Evolutionary conservation across 768 basidiomycete species (phyloP).

Genomic region (Rhizopogon vulgaris): DNA sequence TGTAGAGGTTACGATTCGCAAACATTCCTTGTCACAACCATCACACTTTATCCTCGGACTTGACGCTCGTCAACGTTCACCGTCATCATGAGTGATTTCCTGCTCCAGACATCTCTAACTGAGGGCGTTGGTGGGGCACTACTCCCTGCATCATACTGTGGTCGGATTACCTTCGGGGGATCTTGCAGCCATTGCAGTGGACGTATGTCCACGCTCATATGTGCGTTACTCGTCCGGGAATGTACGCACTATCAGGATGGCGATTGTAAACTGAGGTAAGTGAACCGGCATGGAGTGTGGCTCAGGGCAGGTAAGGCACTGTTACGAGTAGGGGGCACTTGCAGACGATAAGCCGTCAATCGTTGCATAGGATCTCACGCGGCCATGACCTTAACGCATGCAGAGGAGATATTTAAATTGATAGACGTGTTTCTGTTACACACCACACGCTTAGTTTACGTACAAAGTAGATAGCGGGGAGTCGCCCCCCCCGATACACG

Average conservation of each 20-base stretch:
- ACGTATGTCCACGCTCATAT: slow-evolving; percentile 42
- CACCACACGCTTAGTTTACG: too few species aligned
- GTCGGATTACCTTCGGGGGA: slow-evolving; percentile 60
- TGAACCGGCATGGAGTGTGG: slow-evolving; percentile 20
- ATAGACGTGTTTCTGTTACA: too few species aligned
- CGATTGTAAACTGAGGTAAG: slow-evolving; percentile 59
- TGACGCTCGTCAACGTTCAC: slow-evolving; percentile 14
- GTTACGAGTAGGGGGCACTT: slow-evolving; percentile 34
- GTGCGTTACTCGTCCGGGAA: slow-evolving; percentile 58
- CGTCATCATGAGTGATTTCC: slow-evolving; percentile 14
- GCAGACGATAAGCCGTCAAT: slow-evolving; percentile 24
- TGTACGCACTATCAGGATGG: slow-evolving; percentile 65
- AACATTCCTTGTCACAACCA: slow-evolving; percentile 62
- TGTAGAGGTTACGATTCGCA: slow-evolving; percentile 55
- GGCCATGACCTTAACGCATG: slow-evolving; percentile 5
- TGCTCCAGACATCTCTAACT: slow-evolving; percentile 1
- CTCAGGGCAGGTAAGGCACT: slow-evolving; percentile 31
- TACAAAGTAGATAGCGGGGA: too few species aligned
- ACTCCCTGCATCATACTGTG: slow-evolving; percentile 52
- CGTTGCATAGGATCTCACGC: slow-evolving; percentile 22
- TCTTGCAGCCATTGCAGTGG: slow-evolving; percentile 43
- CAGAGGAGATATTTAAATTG: slow-evolving; percentile 1
- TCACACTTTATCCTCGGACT: slow-evolving; percentile 55
- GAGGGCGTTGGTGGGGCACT: slow-evolving; percentile 27
- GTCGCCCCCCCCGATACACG: too few species aligned